Percentiles rank a stretch among this genome's conserved stretches.
phyloP scores from a whole-genome alignment of 2,329 filamentous ascomycete species.

The Aspergillus sp. region DNA sequence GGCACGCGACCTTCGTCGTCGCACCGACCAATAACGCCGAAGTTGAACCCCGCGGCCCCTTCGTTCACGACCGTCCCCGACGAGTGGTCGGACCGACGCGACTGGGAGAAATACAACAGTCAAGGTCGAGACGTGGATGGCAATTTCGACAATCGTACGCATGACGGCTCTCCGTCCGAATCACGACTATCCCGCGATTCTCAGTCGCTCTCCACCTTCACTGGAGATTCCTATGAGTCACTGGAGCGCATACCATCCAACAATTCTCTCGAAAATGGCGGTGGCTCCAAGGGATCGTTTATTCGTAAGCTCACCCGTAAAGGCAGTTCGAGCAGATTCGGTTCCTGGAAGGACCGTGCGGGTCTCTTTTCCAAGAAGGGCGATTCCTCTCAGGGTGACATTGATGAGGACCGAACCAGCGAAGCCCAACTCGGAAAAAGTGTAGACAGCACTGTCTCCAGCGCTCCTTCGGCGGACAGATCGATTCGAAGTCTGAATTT shows the following conservation, averaged over 20 bases:
- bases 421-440: constrained; percentile 38
- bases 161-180: constrained; percentile 36
- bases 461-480: constrained; percentile 36
- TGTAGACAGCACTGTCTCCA: constrained; percentile 35
- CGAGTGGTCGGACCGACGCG: constrained; percentile 36
- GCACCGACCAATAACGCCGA: constrained; percentile 48
- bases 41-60: constrained; percentile 80
- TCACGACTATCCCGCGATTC: constrained; percentile 39
- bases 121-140: constrained; percentile 26
- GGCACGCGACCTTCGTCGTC: constrained; percentile 63
- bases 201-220: constrained; percentile 37
- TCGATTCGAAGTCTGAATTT: constrained; percentile 38
- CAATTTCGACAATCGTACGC: constrained; percentile 24
- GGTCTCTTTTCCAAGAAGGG: constrained; percentile 41
- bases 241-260: constrained; percentile 40
- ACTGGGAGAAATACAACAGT: constrained; percentile 35
- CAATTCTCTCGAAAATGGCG: constrained; percentile 33
- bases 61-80: constrained; percentile 70
- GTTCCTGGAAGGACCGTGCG: constrained; percentile 44
- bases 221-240: constrained; percentile 41
- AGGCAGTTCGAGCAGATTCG: constrained; percentile 44
- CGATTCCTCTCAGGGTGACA: constrained; percentile 36
- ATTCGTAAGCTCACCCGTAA: constrained; percentile 46
- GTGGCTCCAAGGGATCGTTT: constrained; percentile 39
- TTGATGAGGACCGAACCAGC: constrained; percentile 35